Base-by-base conservation (phyloP, 2,329 filamentous ascomycete genomes). In the Exophiala spinifera region DNA sequence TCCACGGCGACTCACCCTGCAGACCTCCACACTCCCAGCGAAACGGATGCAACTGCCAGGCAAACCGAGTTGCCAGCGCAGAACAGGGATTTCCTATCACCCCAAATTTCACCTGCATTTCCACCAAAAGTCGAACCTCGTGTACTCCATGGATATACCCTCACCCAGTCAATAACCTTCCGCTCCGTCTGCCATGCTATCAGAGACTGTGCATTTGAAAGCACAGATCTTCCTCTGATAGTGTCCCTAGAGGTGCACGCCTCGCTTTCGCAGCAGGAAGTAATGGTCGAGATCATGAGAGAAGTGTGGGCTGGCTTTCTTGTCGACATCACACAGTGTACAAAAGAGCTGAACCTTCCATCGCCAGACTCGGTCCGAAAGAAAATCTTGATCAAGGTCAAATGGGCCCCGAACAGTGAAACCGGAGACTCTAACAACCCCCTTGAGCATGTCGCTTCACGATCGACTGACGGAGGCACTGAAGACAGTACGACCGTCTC, bases 251-350 rank as follows among this genome's bases (percentile, higher is more conserved):
- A 99, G 71, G 89, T 97, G 0, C 92, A 97, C 69, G 87, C 90
- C 13, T 83, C 86, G 57, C 75, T 80, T 1, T 83, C 88, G 49
- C 92, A 97, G 70, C 94, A 99, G 70, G 84, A 90, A 60, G 80
- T 88, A 47, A 96, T 97, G 89, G 91, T 96, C 10, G 82, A 88
- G 52, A 95, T 97, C 60, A 96, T 99, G 87, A 85, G 85, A 61
- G 84, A 96, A 62, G 87, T 89, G 60, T 99, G 91, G 91, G 81
- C 80, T 37, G 85, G 82, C 0, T 74, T 87, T 64, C 77, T 97
- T 4, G 77, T 96, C 10, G 85, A 89, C 74, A 34, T 78, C 73
- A 76, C 63, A 74, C 48, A 51, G 7, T 53, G 56, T n/a, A 40
- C 45, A 7, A 63, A 68, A 17, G 57, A 63, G 13, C 60, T 75